These are phyloP conservation scores for Saturnispora bothae DNA, from an alignment of 805 yeast species.

Conservation along the genomic window DNA sequence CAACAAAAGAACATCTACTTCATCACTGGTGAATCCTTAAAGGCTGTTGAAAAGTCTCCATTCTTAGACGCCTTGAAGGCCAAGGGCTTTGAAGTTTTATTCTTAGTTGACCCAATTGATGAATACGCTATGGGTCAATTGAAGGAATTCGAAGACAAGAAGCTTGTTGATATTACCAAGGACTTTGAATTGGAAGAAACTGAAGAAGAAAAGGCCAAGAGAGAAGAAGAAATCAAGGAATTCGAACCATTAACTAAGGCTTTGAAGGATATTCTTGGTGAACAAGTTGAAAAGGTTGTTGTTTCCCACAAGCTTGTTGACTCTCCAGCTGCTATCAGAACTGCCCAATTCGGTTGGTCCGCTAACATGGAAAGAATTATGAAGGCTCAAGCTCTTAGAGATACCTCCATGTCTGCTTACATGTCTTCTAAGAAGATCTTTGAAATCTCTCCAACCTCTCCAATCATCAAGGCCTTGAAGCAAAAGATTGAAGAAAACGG, in stretches of 20 bases:
- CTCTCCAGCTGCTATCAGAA: constrained; percentile 99
- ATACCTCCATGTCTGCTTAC: constrained; percentile 97
- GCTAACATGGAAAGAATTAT: constrained; percentile 99
- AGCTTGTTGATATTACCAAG: constrained; percentile 96
- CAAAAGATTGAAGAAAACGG: constrained; percentile 95
- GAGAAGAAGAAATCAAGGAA: constrained; percentile 89
- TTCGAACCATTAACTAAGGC: constrained; percentile 91
- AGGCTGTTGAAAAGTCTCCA: constrained; percentile 98
- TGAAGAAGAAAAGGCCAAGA: constrained; percentile 90
- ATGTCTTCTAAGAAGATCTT: constrained; percentile 99
- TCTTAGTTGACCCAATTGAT: constrained; percentile 98
- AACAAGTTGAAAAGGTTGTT: constrained; percentile 97
- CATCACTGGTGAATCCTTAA: constrained; percentile 97
- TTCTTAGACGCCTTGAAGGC: constrained; percentile 98
- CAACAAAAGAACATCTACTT: constrained; percentile 99
- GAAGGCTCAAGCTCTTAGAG: constrained; percentile 99
- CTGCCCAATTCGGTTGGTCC: constrained; percentile 99
- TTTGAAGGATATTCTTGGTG: constrained; percentile 94
- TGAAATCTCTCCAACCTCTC: constrained; percentile 94
- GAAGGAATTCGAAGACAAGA: constrained; percentile 99
- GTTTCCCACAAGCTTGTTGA: constrained; percentile 95
- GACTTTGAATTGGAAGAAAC: constrained; percentile 98
- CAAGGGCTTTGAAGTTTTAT: constrained; percentile 95
- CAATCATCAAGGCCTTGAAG: constrained; percentile 92
- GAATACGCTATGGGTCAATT: constrained; percentile 99